Conservation (phyloP, 257 asterid genomes). For the Ajuga chamaepitys region DNA sequence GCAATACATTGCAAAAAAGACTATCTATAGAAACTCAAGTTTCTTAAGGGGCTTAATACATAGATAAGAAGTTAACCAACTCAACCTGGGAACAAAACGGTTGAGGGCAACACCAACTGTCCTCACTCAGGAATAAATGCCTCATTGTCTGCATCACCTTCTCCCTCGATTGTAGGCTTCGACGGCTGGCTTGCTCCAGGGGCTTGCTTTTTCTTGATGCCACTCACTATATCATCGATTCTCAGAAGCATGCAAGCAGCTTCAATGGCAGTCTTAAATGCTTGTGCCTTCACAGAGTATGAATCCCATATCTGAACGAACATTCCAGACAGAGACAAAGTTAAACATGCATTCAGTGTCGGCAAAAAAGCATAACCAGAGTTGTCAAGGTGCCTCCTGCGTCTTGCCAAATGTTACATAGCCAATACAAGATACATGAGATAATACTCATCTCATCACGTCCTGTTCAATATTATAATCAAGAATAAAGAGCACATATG, state of each 20-base stretch:
- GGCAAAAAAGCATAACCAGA: not conserved
- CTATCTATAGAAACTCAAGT: too few species aligned
- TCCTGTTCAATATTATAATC: not conserved
- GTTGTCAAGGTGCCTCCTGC: too few species aligned
- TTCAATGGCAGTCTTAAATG: conserved; percentile 92
- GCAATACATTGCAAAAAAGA: not conserved
- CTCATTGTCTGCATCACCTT: conserved; percentile 89
- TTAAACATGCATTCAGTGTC: not conserved
- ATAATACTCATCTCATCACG: not conserved
- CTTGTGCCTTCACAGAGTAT: conserved; percentile 84
- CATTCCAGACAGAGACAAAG: not conserved
- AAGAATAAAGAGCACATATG: not conserved
- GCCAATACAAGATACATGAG: not conserved
- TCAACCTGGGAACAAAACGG: conserved; percentile 11
- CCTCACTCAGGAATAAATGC: conserved; percentile 74
- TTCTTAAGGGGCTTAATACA: not conserved
- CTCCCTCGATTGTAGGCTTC: conserved; percentile 68
- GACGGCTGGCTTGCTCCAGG: conserved; percentile 61
- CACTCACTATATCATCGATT: conserved; percentile 92
- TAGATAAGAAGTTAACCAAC: not conserved
- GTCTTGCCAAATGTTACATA: too few species aligned
- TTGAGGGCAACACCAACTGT: not conserved
- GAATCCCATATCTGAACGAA: conserved; percentile 99
- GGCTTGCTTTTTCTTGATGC: conserved; percentile 85
- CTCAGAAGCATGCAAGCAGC: conserved; percentile 97